Conservation (phyloP, 2,329 filamentous ascomycete species). For the Knufia fluminis region DNA sequence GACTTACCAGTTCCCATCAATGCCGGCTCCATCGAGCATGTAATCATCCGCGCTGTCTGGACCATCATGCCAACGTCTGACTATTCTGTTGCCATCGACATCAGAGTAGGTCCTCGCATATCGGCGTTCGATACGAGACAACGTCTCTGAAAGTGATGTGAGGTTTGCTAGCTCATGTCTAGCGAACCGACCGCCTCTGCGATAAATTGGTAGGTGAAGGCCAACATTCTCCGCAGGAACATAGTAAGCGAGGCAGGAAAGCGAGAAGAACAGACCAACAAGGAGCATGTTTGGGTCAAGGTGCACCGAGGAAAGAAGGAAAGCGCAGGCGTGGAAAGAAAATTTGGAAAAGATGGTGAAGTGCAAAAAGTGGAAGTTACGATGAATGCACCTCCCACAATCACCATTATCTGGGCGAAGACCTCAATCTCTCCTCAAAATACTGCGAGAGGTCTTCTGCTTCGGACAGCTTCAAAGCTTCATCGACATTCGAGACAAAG, state of each 20-base stretch:
- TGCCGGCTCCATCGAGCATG: constrained; percentile 18
- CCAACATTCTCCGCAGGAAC: neutral
- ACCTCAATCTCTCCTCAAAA: constrained; percentile 15
- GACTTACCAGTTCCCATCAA: constrained; percentile 20
- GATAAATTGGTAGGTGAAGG: constrained; percentile 17
- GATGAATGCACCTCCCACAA: neutral
- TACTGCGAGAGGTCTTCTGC: constrained; percentile 47
- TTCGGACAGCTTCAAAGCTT: constrained; percentile 75
- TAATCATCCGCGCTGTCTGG: constrained; percentile 11
- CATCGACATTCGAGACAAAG: constrained; percentile 74
- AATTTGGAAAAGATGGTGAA: neutral
- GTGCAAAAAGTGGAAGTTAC: too few relatives aligned
- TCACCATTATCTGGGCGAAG: neutral
- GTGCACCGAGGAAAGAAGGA: too few relatives aligned
- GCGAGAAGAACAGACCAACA: neutral
- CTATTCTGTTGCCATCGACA: constrained; percentile 25
- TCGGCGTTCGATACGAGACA: constrained; percentile 21
- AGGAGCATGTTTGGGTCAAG: too few relatives aligned
- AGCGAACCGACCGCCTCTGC: constrained; percentile 17
- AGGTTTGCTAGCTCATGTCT: constrained; percentile 20
- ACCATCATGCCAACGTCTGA: constrained; percentile 22
- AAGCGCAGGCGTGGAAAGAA: too few relatives aligned
- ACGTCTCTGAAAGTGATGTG: constrained; percentile 18
- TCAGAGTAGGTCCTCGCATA: constrained; percentile 24
- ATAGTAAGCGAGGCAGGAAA: neutral